Percentiles rank a stretch among this genome's conserved stretches.
Conservation (phyloP, 805 yeast genomes). For the Metschnikowia peoriensis region DNA sequence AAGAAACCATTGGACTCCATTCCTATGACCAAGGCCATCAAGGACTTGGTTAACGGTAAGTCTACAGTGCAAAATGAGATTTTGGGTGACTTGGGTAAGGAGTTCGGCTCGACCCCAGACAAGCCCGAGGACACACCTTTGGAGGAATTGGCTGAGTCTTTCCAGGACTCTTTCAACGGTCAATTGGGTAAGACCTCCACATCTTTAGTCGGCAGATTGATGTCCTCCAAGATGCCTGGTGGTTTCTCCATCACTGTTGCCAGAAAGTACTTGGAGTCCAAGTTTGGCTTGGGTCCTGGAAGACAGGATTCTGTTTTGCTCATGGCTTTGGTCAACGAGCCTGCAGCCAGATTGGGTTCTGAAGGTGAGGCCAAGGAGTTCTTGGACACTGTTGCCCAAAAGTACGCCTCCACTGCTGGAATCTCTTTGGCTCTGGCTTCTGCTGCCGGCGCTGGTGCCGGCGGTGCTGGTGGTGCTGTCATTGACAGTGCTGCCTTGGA, state of each 20-base stretch:
- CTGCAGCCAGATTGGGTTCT: slow-evolving; percentile 79
- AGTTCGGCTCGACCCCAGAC: slow-evolving; percentile 96
- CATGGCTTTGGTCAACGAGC: slow-evolving; percentile 83
- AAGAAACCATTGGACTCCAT: slow-evolving; percentile 86
- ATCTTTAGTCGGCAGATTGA: slow-evolving; percentile 83
- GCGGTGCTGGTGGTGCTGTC: slow-evolving; percentile 76
- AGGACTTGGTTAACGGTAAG: slow-evolving; percentile 97
- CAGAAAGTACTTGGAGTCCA: slow-evolving; percentile 85
- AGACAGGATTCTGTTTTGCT: slow-evolving; percentile 91
- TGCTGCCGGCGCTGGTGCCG: slow-evolving; percentile 50
- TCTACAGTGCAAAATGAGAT: slow-evolving; percentile 98
- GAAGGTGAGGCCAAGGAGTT: slow-evolving; percentile 90
- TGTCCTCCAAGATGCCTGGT: slow-evolving; percentile 99
- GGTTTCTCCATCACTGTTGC: slow-evolving; percentile 92
- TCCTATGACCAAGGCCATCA: slow-evolving; percentile 88
- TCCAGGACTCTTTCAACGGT: slow-evolving; percentile 89
- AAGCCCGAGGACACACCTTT: slow-evolving; percentile 98
- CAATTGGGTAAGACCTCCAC: slow-evolving; percentile 91
- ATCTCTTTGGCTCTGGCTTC: slow-evolving; percentile 69
- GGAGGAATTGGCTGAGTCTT: slow-evolving; percentile 90
- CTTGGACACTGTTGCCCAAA: slow-evolving; percentile 77
- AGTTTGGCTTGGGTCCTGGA: slow-evolving; percentile 91
- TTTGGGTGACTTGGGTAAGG: slow-evolving; percentile 97
- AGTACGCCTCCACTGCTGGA: slow-evolving; percentile 83
- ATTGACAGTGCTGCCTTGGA: slow-evolving; percentile 96